Percentiles rank a stretch among this genome's conserved stretches.
Evolutionary conservation across 1,284 basidiomycete genomes (phyloP).

Genomic region (Leccinum fuscescens): DNA sequence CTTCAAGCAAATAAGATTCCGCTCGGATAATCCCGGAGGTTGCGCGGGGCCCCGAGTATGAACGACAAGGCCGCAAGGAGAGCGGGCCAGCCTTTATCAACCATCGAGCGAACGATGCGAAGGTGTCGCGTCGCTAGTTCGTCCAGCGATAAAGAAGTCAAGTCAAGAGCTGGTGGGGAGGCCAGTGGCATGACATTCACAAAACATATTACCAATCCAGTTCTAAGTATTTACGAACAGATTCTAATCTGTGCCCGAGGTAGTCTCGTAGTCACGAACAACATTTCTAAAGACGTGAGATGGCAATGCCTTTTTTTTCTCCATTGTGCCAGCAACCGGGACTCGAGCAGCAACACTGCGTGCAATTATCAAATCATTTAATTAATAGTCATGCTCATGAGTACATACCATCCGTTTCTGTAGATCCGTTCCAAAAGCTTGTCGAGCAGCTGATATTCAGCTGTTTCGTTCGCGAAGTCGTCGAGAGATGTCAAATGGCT

Average conservation of each 20-base stretch:
- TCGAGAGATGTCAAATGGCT: not conserved
- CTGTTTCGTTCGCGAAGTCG: not conserved
- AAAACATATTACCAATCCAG: too few relatives aligned
- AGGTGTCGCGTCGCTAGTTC: constrained; percentile 58
- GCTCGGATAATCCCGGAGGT: constrained; percentile 76
- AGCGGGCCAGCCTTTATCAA: constrained; percentile 86
- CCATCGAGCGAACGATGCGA: constrained; percentile 68
- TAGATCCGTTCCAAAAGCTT: not conserved
- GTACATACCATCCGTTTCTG: not conserved
- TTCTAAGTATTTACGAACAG: too few relatives aligned
- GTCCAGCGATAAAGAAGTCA: constrained; percentile 56
- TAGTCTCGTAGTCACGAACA: not conserved
- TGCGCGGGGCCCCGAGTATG: constrained; percentile 46
- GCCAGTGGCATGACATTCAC: too few relatives aligned
- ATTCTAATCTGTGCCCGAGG: not conserved
- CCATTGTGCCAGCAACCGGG: not conserved
- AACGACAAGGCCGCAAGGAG: constrained; percentile 88
- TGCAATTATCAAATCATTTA: too few relatives aligned
- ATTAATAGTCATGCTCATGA: not conserved
- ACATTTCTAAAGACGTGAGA: not conserved
- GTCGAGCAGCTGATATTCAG: not conserved
- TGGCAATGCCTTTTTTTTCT: not conserved
- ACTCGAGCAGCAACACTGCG: not conserved
- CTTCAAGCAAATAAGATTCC: constrained; percentile 89
- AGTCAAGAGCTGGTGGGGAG: constrained; percentile 60